Conservation (phyloP, 192 early-diverging fungal species). For the Rhizoclosmatium sp. region DNA sequence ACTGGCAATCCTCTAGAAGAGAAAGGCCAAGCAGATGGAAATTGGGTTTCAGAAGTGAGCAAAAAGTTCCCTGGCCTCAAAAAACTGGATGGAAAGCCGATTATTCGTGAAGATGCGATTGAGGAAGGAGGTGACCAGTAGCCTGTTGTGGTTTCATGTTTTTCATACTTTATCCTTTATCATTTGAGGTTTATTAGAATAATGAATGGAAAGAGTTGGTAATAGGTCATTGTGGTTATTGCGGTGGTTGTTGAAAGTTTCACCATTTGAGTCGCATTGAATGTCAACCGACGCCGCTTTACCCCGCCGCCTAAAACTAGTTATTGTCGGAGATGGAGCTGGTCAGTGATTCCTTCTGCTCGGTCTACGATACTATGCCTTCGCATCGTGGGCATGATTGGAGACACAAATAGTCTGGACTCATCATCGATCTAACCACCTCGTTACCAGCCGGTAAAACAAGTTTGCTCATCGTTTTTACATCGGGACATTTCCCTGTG, state of each 20-base stretch:
- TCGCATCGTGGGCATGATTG: background rate
- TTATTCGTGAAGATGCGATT: constrained; percentile 53
- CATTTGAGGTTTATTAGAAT: no score
- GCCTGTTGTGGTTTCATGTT: no score
- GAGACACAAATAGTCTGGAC: background rate
- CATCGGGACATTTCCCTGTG: constrained; percentile 84
- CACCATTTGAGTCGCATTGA: background rate
- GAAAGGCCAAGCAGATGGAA: constrained; percentile 63
- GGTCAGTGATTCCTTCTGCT: constrained; percentile 40
- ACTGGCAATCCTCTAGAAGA: constrained; percentile 64
- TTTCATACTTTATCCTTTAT: no score
- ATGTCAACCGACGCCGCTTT: background rate
- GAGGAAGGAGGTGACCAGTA: constrained; percentile 17
- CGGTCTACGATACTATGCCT: background rate
- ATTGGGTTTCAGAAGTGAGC: constrained; percentile 58
- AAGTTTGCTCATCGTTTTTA: constrained; percentile 80
- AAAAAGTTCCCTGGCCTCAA: constrained; percentile 59
- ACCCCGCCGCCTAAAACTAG: constrained; percentile 68
- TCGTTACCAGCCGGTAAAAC: constrained; percentile 68
- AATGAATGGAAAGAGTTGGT: no score
- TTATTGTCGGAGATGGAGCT: constrained; percentile 83
- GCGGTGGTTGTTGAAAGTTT: no score
- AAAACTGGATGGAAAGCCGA: constrained; percentile 63
- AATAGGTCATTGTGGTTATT: no score
- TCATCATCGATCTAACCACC: background rate